These are phyloP conservation scores for Pycnococcus provasolii DNA, from an alignment of 139 green algal genomes.

Conservation along the genomic window DNA sequence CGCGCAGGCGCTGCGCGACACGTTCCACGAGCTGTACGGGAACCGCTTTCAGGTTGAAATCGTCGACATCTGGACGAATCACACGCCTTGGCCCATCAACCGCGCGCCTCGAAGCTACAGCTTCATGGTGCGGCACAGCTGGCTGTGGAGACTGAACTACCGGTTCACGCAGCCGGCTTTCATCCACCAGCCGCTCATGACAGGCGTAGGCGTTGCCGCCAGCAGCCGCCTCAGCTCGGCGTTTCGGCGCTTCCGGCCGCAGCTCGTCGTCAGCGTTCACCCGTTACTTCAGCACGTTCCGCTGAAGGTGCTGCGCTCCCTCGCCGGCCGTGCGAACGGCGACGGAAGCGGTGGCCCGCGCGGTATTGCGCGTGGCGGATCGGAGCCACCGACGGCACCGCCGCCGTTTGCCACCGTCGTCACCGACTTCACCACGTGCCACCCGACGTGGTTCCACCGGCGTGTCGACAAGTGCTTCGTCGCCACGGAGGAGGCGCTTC, in stretches of 20 bases:
- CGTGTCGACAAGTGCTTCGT: constrained; percentile 72
- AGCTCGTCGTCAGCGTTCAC: constrained; percentile 87
- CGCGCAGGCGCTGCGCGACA: constrained; percentile 75
- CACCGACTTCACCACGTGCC: constrained; percentile 93
- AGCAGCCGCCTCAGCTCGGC: background rate
- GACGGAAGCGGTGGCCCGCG: no score
- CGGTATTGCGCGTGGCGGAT: no score
- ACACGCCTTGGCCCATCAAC: constrained; percentile 80
- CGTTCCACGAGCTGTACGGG: constrained; percentile 75
- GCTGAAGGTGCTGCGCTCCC: background rate
- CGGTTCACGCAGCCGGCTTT: constrained; percentile 9
- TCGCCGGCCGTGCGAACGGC: no score
- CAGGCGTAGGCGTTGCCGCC: no score
- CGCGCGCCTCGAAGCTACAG: constrained; percentile 74
- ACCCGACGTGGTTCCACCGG: constrained; percentile 88
- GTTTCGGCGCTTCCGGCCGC: constrained; percentile 32
- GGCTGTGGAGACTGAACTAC: constrained; percentile 31
- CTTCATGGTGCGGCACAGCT: constrained; percentile 66
- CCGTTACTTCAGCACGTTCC: constrained; percentile 91
- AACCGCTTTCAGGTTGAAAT: constrained; percentile 74
- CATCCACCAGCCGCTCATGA: constrained; percentile 18
- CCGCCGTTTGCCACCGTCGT: constrained; percentile 86
- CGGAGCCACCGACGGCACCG: no score
- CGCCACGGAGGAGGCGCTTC: constrained; percentile 44
- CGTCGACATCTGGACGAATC: constrained; percentile 86